Evolutionary conservation across 768 basidiomycete genomes (phyloP).

Genomic region (Rhizopogon roseolus): DNA sequence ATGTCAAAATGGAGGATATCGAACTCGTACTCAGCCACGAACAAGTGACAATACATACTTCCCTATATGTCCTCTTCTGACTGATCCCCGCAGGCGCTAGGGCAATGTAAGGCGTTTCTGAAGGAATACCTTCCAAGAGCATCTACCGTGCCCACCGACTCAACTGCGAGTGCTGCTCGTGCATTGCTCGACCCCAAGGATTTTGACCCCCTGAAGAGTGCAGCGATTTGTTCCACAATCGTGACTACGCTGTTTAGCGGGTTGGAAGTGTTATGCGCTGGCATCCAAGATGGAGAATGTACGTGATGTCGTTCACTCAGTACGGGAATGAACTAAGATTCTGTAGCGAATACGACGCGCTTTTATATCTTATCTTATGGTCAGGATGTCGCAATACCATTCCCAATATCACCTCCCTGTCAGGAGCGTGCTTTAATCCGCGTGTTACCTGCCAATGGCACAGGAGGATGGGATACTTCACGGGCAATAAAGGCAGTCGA

Average conservation of each 20-base stretch:
- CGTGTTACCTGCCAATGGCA: conserved; percentile 12
- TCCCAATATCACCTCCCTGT: conserved; percentile 13
- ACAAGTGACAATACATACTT: conserved; percentile 43
- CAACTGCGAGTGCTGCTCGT: conserved; percentile 70
- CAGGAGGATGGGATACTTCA: conserved; percentile 8
- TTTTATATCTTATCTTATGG: conserved; percentile 56
- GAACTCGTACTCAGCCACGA: conserved; percentile 70
- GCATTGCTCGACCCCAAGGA: conserved; percentile 30
- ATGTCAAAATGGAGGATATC: conserved; percentile 51
- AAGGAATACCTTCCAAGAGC: conserved; percentile 46
- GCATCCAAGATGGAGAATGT: conserved; percentile 54
- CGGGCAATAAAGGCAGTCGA: conserved; percentile 32
- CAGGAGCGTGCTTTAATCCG: conserved; percentile 35
- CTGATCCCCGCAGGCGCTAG: conserved; percentile 51
- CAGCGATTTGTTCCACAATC: conserved; percentile 71
- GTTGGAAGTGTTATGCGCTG: conserved; percentile 54
- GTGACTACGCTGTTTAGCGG: conserved; percentile 56
- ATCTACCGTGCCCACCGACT: conserved; percentile 51
- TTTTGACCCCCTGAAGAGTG: conserved; percentile 42
- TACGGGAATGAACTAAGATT: background rate
- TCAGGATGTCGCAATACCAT: conserved; percentile 23
- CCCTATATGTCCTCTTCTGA: conserved; percentile 1
- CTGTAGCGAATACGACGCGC: conserved; percentile 61
- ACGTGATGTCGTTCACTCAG: background rate
- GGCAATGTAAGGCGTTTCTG: conserved; percentile 71